Conservation (phyloP, 2,329 filamentous ascomycete species). For the Cercospora berteroae region DNA sequence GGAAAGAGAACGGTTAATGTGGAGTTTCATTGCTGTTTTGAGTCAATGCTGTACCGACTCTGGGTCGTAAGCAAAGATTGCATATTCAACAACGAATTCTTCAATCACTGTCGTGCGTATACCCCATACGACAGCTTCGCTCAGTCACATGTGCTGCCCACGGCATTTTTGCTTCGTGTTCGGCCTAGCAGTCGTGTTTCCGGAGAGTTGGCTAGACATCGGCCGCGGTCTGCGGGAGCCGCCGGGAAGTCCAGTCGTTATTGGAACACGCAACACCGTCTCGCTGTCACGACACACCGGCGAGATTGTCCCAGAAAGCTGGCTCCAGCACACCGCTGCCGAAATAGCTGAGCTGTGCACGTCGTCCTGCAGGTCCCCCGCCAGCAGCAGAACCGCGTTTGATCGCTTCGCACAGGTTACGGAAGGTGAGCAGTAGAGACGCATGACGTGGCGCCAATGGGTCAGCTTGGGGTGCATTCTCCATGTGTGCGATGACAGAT, state of each 20-base stretch:
- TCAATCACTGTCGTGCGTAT: not conserved
- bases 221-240: not conserved
- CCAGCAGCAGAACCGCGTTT: constrained; percentile 16
- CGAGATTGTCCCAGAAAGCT: constrained; percentile 19
- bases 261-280: not conserved
- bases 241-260: not conserved
- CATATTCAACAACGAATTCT: not conserved
- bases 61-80: not conserved
- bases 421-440: constrained; percentile 19
- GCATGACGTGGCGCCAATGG: constrained; percentile 25
- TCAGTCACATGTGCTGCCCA: not conserved
- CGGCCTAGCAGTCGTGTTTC: not conserved
- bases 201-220: not conserved
- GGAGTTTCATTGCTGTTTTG: not conserved
- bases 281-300: constrained; percentile 1
- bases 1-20: not conserved
- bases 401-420: constrained; percentile 24
- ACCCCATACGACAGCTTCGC: not conserved
- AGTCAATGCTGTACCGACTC: not conserved
- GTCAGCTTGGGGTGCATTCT: constrained; percentile 23
- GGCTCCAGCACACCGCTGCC: constrained; percentile 23
- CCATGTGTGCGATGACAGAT: constrained; percentile 24
- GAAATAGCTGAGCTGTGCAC: constrained; percentile 8
- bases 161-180: not conserved
- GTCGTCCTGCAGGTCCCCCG: constrained; percentile 3